Evolutionary conservation across 2,329 filamentous ascomycete species (phyloP).

Genomic region (Huntiella abstrusa): DNA sequence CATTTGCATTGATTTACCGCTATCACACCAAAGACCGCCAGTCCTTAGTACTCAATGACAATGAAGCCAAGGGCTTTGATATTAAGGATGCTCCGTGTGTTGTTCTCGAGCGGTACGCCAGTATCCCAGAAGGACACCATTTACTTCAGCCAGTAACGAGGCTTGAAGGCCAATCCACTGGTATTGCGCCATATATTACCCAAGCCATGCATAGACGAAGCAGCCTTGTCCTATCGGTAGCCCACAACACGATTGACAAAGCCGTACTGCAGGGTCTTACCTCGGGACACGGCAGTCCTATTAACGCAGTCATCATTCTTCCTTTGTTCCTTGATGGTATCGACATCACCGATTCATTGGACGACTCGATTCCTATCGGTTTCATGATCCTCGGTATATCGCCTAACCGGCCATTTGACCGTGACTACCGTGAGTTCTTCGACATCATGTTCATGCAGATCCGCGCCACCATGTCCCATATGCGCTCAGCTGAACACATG

Average conservation of each 20-base stretch:
- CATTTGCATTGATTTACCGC: slow-evolving; percentile 61
- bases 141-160: slow-evolving; percentile 45
- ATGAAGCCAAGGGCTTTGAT: not conserved
- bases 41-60: slow-evolving; percentile 15
- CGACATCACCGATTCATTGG: slow-evolving; percentile 59
- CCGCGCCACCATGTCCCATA: slow-evolving; percentile 2
- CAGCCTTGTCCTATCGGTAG: slow-evolving; percentile 49
- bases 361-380: slow-evolving; percentile 20
- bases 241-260: slow-evolving; percentile 38
- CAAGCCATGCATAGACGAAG: slow-evolving; percentile 49
- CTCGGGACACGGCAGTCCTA: slow-evolving; percentile 40
- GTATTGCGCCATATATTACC: slow-evolving; percentile 58
- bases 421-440: slow-evolving; percentile 59
- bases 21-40: slow-evolving; percentile 49
- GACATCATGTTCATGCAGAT: slow-evolving; percentile 21
- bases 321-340: slow-evolving; percentile 61
- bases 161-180: slow-evolving; percentile 47
- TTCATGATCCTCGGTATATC: slow-evolving; percentile 9
- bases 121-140: slow-evolving; percentile 44
- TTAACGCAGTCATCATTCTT: slow-evolving; percentile 52
- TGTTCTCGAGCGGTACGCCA: slow-evolving; percentile 52
- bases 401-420: slow-evolving; percentile 58
- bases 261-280: slow-evolving; percentile 47
- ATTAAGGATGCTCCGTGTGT: slow-evolving; percentile 19
- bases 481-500: not conserved